Conservation (phyloP, 441 rosid species). For the Lepidium campestre region DNA sequence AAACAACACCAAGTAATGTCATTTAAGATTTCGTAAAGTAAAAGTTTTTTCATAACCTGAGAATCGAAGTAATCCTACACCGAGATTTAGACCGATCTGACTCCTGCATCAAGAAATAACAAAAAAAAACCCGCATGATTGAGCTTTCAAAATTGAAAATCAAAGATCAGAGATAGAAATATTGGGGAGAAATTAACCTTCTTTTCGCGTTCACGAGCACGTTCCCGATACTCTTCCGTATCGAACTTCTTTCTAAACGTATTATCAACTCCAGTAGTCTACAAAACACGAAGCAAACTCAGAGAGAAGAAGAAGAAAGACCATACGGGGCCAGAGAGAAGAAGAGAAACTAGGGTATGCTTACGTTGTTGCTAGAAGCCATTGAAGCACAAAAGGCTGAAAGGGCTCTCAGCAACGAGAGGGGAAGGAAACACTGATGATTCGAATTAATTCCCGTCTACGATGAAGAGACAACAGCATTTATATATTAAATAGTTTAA, state of each 20-base stretch:
- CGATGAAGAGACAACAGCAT: neutral
- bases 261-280: constrained; percentile 76
- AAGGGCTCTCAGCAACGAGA: neutral
- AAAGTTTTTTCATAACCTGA: neutral
- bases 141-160: neutral
- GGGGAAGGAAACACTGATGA: neutral
- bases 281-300: constrained; percentile 13
- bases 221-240: constrained; percentile 71
- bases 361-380: constrained; percentile 49
- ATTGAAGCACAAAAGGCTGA: constrained; percentile 23
- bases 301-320: neutral
- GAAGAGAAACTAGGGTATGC: neutral
- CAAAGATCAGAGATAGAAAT: neutral
- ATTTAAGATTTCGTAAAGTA: neutral
- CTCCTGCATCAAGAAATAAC: constrained; percentile 44
- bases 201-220: constrained; percentile 89
- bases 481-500: fast-evolving
- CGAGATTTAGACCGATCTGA: constrained; percentile 64
- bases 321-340: too few species aligned
- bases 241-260: constrained; percentile 88
- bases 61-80: constrained; percentile 40
- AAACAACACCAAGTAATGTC: neutral
- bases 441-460: neutral
- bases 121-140: neutral
- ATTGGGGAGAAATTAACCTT: constrained; percentile 35